These are phyloP conservation scores for Hypomontagnella monticulosa DNA, from an alignment of 495 filamentous ascomycete genomes.

Conservation along the genomic window DNA sequence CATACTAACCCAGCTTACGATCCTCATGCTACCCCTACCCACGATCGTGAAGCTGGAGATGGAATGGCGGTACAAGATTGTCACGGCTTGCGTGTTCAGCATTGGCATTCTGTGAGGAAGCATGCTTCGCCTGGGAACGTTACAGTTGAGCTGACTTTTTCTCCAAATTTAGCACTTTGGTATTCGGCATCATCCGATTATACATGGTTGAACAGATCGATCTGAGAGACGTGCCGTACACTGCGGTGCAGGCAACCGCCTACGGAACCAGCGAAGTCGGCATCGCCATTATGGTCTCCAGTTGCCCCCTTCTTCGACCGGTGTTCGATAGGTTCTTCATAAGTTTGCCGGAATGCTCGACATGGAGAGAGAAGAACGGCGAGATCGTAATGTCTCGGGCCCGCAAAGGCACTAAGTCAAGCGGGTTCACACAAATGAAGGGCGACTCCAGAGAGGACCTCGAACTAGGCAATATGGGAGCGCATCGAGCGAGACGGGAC, in stretches of 20 bases:
- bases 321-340: slow-evolving; percentile 25
- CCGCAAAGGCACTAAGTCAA: slow-evolving; percentile 35
- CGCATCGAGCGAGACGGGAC: slow-evolving; percentile 30
- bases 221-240: slow-evolving; percentile 25
- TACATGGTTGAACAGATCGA: slow-evolving; percentile 20
- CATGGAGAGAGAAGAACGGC: slow-evolving; percentile 14
- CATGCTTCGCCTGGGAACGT: not conserved
- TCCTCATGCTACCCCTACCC: slow-evolving; percentile 51
- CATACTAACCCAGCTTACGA: slow-evolving; percentile 49
- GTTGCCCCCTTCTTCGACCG: slow-evolving; percentile 30
- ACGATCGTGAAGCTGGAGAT: slow-evolving; percentile 49
- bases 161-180: slow-evolving; percentile 17
- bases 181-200: slow-evolving; percentile 28
- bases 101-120: slow-evolving; percentile 50
- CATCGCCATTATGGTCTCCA: slow-evolving; percentile 38
- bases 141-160: slow-evolving; percentile 9
- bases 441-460: slow-evolving; percentile 29
- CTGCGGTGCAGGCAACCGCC: slow-evolving; percentile 11
- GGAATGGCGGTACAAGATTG: slow-evolving; percentile 44
- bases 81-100: slow-evolving; percentile 46
- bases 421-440: slow-evolving; percentile 35
- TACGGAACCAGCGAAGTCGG: slow-evolving; percentile 33
- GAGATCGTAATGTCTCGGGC: slow-evolving; percentile 19
- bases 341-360: not conserved
- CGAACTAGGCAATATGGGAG: slow-evolving; percentile 37